Evolutionary conservation across 2,329 filamentous ascomycete species (phyloP), one percentile per base, ranked within the genome.

Genomic region (Aspergillus pseudonomiae): DNA sequence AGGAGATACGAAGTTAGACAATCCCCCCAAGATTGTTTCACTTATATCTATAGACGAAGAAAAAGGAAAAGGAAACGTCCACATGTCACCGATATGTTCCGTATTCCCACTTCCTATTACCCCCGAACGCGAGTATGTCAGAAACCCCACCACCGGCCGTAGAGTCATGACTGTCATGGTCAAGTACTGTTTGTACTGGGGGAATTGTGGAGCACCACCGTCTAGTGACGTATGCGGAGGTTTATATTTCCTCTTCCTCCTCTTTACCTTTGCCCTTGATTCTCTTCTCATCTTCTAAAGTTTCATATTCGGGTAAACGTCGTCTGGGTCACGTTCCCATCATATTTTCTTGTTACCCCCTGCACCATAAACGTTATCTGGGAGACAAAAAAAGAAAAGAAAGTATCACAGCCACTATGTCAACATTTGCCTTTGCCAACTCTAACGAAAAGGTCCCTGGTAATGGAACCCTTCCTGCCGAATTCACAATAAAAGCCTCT

Each of bases 401-500:
- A n/a, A n/a, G 9, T 26, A 45, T 48, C 12, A 50, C 60, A 26
- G 24, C 43, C 50, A 71, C 52, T 61, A 78, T 78, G 75, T 65
- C 73, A 43, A 65, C 71, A 63, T 79, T 75, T 64, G 66, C 67
- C 30, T 74, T 79, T 64, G 65, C 66, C 65, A 78, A 79, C 59
- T 74, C 77, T 10, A 63, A 67, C 24, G 71, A 75, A 30, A 30
- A 67, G 1, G 68, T 77, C 19, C 77, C 78, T 4, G 69, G 72
- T 19, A 60, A 71, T 24, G 71, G 68, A 7, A 64, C 69, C 39
- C 73, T 77, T 32, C 73, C 72, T 6, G 60, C 71, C 9, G 65
- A 75, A 34, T 87, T 89, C 74, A 81, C 77, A 19, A 82, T 91
- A 69, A 82, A 80, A 59, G 85, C 88, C 21, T 72, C 78, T 0